A percentile compares a stretch with the other conserved stretches of the same genome.
These are phyloP conservation scores for Evansstolkia leycettana DNA, from an alignment of 495 filamentous ascomycete species.

Conservation along the genomic window DNA sequence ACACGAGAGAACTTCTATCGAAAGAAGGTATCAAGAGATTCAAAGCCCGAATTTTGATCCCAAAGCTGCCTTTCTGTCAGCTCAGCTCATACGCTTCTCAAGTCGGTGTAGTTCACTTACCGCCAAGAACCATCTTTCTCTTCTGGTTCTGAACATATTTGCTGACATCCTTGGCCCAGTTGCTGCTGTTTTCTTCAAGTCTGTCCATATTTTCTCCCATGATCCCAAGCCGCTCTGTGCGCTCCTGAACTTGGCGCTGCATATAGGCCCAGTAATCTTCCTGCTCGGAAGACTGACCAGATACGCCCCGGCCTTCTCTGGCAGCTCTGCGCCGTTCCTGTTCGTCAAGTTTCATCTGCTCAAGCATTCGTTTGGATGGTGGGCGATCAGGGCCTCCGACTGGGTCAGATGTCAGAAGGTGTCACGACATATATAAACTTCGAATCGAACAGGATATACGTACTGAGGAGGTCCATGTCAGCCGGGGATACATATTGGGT, in stretches of 20 bases:
- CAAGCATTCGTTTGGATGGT: constrained; percentile 65
- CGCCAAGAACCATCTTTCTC: constrained; percentile 61
- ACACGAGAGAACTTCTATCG: not conserved
- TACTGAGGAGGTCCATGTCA: constrained; percentile 80
- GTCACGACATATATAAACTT: not conserved
- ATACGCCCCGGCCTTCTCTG: constrained; percentile 21
- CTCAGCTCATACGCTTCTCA: constrained; percentile 4
- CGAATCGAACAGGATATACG: constrained; percentile 6
- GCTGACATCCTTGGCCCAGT: constrained; percentile 74
- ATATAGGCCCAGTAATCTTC: constrained; percentile 63
- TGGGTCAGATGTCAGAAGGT: constrained; percentile 11
- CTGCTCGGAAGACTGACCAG: constrained; percentile 10
- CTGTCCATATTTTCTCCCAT: constrained; percentile 75
- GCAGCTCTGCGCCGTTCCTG: constrained; percentile 38
- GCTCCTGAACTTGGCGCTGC: constrained; percentile 72
- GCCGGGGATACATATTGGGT: constrained; percentile 81
- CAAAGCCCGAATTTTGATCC: constrained; percentile 29
- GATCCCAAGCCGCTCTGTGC: constrained; percentile 74
- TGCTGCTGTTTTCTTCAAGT: constrained; percentile 63
- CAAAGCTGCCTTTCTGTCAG: constrained; percentile 15
- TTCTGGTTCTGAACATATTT: constrained; percentile 83
- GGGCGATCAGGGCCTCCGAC: constrained; percentile 81
- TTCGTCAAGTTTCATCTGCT: constrained; percentile 47
- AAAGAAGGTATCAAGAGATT: not conserved
- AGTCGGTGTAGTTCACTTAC: constrained; percentile 18